Percentiles rank a stretch among this genome's conserved stretches.
These are phyloP conservation scores for Populus euphratica DNA, from an alignment of 345 rosid genomes.

Conservation along the genomic window DNA sequence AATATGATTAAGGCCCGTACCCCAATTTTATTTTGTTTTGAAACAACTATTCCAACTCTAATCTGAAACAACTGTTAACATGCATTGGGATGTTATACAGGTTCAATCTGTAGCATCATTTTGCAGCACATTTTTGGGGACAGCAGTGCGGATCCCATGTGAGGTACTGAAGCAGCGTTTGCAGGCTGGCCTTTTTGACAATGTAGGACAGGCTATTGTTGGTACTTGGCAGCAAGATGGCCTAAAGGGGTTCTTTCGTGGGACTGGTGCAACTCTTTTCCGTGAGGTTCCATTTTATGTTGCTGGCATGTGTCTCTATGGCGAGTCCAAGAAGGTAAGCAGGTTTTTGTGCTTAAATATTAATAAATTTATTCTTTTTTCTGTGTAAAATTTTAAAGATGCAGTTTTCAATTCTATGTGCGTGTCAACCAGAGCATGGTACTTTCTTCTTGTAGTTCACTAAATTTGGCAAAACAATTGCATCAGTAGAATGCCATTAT, in stretches of 20 bases:
- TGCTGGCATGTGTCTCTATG: conserved; percentile 89
- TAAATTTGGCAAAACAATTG: neutral
- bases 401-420: neutral
- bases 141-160: conserved; percentile 90
- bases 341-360: neutral
- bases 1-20: neutral
- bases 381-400: neutral
- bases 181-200: conserved; percentile 85
- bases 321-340: conserved; percentile 91
- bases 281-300: conserved; percentile 97
- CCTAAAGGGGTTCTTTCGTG: conserved; percentile 87
- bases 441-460: neutral
- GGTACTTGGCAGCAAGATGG: conserved; percentile 98
- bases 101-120: conserved; percentile 92
- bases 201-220: conserved; percentile 84
- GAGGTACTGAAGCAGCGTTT: conserved; percentile 97
- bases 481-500: neutral
- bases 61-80: neutral
- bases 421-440: neutral
- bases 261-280: conserved; percentile 93
- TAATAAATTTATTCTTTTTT: neutral
- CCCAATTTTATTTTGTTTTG: neutral
- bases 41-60: neutral
- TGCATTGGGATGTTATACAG: conserved; percentile 36
- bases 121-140: conserved; percentile 90